Evolutionary conservation across 1,284 basidiomycete genomes (phyloP).

Genomic region (Phylloporus sp.): DNA sequence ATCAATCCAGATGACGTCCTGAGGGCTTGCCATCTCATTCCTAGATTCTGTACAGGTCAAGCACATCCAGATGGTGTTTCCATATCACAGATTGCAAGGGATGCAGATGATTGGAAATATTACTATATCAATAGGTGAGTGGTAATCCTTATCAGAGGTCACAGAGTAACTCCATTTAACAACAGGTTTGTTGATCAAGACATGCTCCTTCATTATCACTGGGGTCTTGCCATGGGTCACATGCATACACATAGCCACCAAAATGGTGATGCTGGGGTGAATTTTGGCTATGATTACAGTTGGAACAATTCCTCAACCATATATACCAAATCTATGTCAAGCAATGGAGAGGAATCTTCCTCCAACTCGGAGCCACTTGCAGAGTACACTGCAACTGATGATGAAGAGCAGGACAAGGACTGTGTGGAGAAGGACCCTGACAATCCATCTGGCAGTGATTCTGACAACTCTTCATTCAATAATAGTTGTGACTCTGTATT

Average conservation of each 20-base stretch:
- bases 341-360: not conserved
- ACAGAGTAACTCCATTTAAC: not conserved
- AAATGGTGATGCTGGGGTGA: not conserved
- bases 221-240: not conserved
- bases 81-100: not conserved
- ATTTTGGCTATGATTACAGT: not conserved
- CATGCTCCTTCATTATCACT: not conserved
- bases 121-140: not conserved
- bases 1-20: not conserved
- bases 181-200: not conserved
- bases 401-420: not conserved
- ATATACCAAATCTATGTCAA: not conserved
- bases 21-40: not conserved
- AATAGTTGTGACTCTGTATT: not conserved
- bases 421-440: not conserved
- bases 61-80: not conserved
- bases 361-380: not conserved
- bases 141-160: not conserved
- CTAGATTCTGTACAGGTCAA: not conserved
- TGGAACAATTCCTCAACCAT: not conserved
- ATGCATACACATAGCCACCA: not conserved
- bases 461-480: not conserved
- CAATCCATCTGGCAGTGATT: not conserved
- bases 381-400: not conserved
- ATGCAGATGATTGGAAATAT: not conserved